Evolutionary conservation across 176 grass and related monocot genomes (phyloP).

Genomic region (Tillandsia leiboldiana): DNA sequence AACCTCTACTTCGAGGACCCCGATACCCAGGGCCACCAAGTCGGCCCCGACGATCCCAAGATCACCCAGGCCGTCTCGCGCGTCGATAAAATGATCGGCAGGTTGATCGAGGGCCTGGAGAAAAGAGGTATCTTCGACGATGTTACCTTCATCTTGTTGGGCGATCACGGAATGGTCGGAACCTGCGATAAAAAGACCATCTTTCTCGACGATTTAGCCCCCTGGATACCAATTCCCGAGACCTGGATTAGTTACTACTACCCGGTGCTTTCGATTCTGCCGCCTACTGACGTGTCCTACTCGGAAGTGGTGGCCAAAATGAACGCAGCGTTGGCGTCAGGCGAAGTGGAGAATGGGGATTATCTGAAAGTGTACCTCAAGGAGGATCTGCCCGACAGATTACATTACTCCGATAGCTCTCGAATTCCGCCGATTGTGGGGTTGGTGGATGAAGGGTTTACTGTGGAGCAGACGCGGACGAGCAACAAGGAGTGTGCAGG

Average conservation of each 20-base stretch:
- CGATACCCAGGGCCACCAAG: conserved; percentile 85
- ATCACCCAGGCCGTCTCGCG: conserved; percentile 45
- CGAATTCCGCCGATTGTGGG: conserved; percentile 78
- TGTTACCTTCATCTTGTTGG: conserved; percentile 69
- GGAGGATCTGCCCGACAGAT: conserved; percentile 57
- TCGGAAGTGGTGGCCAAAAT: conserved; percentile 70
- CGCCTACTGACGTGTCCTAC: conserved; percentile 24
- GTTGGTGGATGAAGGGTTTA: conserved; percentile 70
- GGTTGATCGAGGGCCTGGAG: conserved; percentile 66
- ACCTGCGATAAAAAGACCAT: conserved; percentile 70
- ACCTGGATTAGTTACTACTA: conserved; percentile 56
- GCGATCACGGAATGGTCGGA: conserved; percentile 89
- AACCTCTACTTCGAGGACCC: conserved; percentile 93
- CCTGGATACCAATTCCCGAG: conserved; percentile 42
- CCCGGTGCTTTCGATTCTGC: conserved; percentile 64
- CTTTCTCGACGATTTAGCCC: conserved; percentile 58
- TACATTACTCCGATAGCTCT: conserved; percentile 62
- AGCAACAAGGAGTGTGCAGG: conserved; percentile 60
- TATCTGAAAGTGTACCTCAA: conserved; percentile 78
- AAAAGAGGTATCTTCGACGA: conserved; percentile 66
- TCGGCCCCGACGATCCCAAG: conserved; percentile 68
- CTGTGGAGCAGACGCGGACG: conserved; percentile 37
- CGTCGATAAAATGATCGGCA: conserved; percentile 66
- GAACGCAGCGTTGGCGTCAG: conserved; percentile 70
- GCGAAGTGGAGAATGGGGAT: conserved; percentile 51